Base-by-base conservation (phyloP, 352 stramenopile species). In the Globisporangium abappressorium region DNA sequence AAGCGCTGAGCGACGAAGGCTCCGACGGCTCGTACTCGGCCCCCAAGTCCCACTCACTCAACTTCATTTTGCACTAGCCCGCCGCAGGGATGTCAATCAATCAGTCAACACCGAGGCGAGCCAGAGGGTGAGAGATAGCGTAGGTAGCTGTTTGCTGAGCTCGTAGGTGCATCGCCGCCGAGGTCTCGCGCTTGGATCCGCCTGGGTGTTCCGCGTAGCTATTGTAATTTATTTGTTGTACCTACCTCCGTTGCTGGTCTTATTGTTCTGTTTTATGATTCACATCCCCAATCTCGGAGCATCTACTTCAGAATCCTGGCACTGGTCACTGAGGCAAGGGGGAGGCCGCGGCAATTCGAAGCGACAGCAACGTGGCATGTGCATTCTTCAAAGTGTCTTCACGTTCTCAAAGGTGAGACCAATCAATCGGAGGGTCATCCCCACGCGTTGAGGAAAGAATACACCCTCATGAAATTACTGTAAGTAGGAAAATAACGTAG, bases 41-140 rank as follows among this genome's bases (percentile, higher is more conserved):
- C 11, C 76, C 79, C 53, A 93, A 93, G 74, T 89, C 80, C 54
- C 85, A 93, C 71, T 92, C 85, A 67, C 80, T 93, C 68, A 92
- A 93, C 77, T 93, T 90, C 57, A 93, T 93, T 43, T 70, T 93
- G 68, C 84, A 92, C 75, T 93, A 69, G 63, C 26, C 20, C 6
- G 15, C 43, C 18, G 38, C 11, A 36, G 11, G 53, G 6, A 58
- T 15, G 28, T 41, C 28, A 46, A 20, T 41, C 28, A 46, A 36
- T 34, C 60, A 36, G 12, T 24, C 43, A 30, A n/a, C 24, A 46
- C 12, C 46, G 30, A 34, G 59, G 41, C 3, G 30, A 41, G 24
- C 20, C 9, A 34, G 59, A 33, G n/a, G 24, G 57, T 6, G 30
- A 62, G 28, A 62, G 30, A 61, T 20, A n/a, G 24, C 53, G 24